Evolutionary conservation across 768 basidiomycete genomes (phyloP).

Genomic region (Collybiopsis confluens): DNA sequence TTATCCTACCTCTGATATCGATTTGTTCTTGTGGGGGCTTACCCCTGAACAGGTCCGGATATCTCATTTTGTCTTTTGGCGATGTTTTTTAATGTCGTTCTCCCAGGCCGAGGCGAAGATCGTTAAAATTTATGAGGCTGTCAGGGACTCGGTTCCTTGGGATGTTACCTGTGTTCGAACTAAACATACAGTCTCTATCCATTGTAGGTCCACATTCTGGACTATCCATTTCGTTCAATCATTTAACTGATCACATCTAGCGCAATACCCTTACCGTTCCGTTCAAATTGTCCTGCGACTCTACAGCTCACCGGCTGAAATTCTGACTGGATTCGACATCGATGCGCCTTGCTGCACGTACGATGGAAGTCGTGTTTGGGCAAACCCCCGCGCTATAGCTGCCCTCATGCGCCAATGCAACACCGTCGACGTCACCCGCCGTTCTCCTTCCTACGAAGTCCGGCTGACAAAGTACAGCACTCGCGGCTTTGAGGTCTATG

Average conservation of each 20-base stretch:
- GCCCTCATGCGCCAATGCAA: conserved; percentile 68
- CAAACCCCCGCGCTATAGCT: conserved; percentile 54
- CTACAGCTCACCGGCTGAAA: conserved; percentile 59
- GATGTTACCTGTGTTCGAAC: conserved; percentile 65
- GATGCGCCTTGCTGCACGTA: conserved; percentile 60
- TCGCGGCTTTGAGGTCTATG: conserved; percentile 53
- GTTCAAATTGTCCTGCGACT: conserved; percentile 64
- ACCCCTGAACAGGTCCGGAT: conserved; percentile 44
- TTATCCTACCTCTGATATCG: conserved; percentile 60
- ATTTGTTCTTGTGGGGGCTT: conserved; percentile 60
- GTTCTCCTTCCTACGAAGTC: conserved; percentile 63
- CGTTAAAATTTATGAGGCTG: conserved; percentile 54
- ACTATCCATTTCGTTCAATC: not conserved
- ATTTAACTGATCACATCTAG: conserved; percentile 21
- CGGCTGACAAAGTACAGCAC: conserved; percentile 54
- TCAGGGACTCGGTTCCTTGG: conserved; percentile 64
- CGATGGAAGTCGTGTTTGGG: conserved; percentile 50
- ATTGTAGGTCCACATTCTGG: conserved; percentile 35
- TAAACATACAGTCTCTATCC: conserved; percentile 62
- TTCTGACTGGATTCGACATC: conserved; percentile 65
- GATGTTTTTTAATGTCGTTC: not conserved
- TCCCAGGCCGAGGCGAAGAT: conserved; percentile 56
- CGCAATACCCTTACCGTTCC: conserved; percentile 64
- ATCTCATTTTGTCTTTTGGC: not conserved
- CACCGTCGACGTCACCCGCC: conserved; percentile 56